Evolutionary conservation across 345 rosid species (phyloP), one percentile per base, ranked within the genome.

Genomic region (Bretschneidera sinensis): DNA sequence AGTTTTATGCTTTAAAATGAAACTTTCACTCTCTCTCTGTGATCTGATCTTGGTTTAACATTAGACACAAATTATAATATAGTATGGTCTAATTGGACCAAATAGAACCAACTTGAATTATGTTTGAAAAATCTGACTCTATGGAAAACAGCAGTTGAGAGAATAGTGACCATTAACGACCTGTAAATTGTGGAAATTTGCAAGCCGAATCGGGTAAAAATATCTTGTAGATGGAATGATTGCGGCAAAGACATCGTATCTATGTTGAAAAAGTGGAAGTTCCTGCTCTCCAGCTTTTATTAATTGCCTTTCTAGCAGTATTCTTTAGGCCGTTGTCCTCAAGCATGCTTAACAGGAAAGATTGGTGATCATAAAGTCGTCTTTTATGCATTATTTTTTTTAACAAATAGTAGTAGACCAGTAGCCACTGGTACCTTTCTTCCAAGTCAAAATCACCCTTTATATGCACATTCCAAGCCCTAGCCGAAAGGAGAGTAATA

Each of bases 401-500:
- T n/a, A n/a, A n/a, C n/a, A n/a, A n/a, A n/a, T n/a, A n/a, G n/a
- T n/a, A n/a, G n/a, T n/a, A n/a, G n/a, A n/a, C n/a, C n/a, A n/a
- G n/a, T n/a, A n/a, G n/a, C n/a, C n/a, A n/a, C n/a, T n/a, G n/a
- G n/a, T n/a, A n/a, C n/a, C n/a, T n/a, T n/a, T n/a, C 20, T 47
- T n/a, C 43, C 10, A 6, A 63, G 56, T 74, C 66, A 70, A 24
- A 43, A 24, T 58, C 61, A 58, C 15, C 55, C 11, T 54, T 48
- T 57, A 18, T n/a, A n/a, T n/a, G n/a, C n/a, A n/a, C 17, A 11
- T 43, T 49, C 64, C 49, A 23, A 58, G 15, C 17, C 21, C 0
- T 17, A 19, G 68, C 80, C 76, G 76, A 76, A 71, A 71, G 74
- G 48, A 43, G 1, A 13, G 17, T 33, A 39, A 61, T 34, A n/a